These are phyloP conservation scores for Protomyces inundatus DNA, from an alignment of 1,139 yeast genomes.

Conservation along the genomic window DNA sequence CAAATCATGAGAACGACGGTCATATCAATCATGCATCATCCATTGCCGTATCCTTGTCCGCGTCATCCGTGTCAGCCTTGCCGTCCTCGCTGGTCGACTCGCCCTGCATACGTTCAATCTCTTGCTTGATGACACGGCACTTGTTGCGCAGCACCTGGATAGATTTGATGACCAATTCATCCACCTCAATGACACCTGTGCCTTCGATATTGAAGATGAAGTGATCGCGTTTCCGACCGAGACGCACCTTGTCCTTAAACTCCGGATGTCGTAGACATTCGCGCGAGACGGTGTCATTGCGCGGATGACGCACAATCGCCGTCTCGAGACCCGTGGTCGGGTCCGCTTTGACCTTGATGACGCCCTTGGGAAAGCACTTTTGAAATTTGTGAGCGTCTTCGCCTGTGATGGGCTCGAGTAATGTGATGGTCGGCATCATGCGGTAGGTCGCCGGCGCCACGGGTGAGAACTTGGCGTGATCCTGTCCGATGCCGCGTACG, in stretches of 20 bases:
- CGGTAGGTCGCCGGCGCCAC: conserved; percentile 97
- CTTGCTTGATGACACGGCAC: conserved; percentile 43
- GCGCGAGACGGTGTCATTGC: conserved; percentile 93
- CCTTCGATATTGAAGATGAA: conserved; percentile 83
- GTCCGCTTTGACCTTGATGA: conserved; percentile 62
- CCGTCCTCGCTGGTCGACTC: background rate
- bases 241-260: conserved; percentile 77
- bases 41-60: background rate
- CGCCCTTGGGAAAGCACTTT: conserved; percentile 89
- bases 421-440: conserved; percentile 83
- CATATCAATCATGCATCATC: background rate
- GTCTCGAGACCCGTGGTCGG: conserved; percentile 44
- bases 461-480: conserved; percentile 96
- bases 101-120: conserved; percentile 21
- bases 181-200: conserved; percentile 95
- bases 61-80: background rate
- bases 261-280: conserved; percentile 92
- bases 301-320: conserved; percentile 78
- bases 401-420: conserved; percentile 65
- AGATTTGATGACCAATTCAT: conserved; percentile 86
- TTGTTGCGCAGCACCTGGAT: conserved; percentile 78
- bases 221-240: conserved; percentile 88
- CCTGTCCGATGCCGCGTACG: conserved; percentile 83
- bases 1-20: too few relatives aligned
- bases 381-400: conserved; percentile 72